These are phyloP conservation scores for Emericellopsis terricola DNA, from an alignment of 495 filamentous ascomycete genomes.

Conservation along the genomic window DNA sequence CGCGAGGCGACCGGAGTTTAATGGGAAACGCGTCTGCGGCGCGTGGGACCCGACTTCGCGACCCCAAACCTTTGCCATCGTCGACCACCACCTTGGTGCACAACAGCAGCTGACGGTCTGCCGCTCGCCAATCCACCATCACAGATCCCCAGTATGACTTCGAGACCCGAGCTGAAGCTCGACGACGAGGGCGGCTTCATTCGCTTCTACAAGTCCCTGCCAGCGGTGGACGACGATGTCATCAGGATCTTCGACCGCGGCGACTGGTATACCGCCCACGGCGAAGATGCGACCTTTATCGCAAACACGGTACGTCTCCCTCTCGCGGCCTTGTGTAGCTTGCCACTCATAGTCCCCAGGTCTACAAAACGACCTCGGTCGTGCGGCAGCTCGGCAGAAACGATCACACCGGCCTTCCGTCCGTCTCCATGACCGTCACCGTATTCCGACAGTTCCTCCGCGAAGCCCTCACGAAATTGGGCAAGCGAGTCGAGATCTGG, in stretches of 20 bases:
- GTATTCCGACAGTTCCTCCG: slow-evolving; percentile 93
- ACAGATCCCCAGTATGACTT: slow-evolving; percentile 65
- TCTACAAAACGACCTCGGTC: slow-evolving; percentile 96
- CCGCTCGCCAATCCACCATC: no score
- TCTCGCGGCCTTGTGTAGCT: not conserved
- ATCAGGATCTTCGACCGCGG: slow-evolving; percentile 87
- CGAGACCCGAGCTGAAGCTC: slow-evolving; percentile 84
- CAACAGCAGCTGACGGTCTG: no score
- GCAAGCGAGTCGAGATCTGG: slow-evolving; percentile 86
- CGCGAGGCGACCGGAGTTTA: no score
- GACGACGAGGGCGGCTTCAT: slow-evolving; percentile 96
- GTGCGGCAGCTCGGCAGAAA: slow-evolving; percentile 73
- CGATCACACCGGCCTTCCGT: slow-evolving; percentile 66
- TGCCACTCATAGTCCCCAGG: slow-evolving; percentile 19
- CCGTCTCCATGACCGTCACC: slow-evolving; percentile 83
- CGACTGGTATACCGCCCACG: slow-evolving; percentile 91
- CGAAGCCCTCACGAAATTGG: slow-evolving; percentile 78
- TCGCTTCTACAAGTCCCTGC: slow-evolving; percentile 73
- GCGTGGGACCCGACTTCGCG: no score
- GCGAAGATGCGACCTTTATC: slow-evolving; percentile 83
- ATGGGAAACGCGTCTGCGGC: no score
- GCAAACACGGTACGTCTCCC: slow-evolving; percentile 46
- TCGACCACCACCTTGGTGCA: no score
- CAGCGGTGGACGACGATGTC: slow-evolving; percentile 46
- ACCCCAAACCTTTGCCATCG: no score